phyloP scores from a whole-genome alignment of 2,329 filamentous ascomycete genomes.

The Stemphylium lycopersici region DNA sequence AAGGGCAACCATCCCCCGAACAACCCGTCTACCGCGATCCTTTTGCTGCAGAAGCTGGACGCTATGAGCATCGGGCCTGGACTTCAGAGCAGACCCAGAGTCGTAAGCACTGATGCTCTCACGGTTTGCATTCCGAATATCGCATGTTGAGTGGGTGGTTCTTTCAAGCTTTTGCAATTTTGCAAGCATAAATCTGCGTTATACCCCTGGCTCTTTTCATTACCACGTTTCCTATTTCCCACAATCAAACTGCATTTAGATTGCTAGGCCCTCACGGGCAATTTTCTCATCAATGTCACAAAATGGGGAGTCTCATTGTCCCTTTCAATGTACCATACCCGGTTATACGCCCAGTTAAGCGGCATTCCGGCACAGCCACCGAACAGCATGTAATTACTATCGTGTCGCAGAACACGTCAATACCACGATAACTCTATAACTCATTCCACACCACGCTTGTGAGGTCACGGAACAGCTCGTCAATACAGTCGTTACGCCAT shows the following conservation, averaged over 20 bases:
- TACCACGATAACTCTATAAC: too few species aligned
- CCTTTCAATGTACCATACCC: neutral
- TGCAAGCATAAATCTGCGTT: slow-evolving; percentile 17
- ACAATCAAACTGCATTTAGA: slow-evolving; percentile 21
- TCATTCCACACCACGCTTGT: too few species aligned
- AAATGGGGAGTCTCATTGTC: neutral
- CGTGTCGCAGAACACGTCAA: too few species aligned
- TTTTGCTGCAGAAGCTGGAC: slow-evolving; percentile 19
- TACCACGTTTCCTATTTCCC: neutral
- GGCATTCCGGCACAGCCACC: neutral
- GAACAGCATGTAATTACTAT: neutral
- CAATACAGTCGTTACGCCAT: too few species aligned
- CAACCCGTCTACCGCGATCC: slow-evolving; percentile 22
- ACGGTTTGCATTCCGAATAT: neutral
- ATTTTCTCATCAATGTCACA: slow-evolving; percentile 2
- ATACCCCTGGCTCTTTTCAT: slow-evolving; percentile 17
- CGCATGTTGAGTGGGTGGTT: slow-evolving; percentile 6
- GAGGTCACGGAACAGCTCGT: too few species aligned
- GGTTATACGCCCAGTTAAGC: neutral
- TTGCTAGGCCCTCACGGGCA: slow-evolving; percentile 19
- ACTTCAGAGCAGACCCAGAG: slow-evolving; percentile 14
- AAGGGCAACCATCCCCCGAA: slow-evolving; percentile 13
- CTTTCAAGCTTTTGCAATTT: slow-evolving; percentile 9
- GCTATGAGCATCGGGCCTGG: slow-evolving; percentile 39
- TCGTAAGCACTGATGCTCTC: slow-evolving; percentile 12